A percentile compares a stretch with the other conserved stretches of the same genome.
phyloP scores from a whole-genome alignment of 78 protist species.

The Guillardia theta region DNA sequence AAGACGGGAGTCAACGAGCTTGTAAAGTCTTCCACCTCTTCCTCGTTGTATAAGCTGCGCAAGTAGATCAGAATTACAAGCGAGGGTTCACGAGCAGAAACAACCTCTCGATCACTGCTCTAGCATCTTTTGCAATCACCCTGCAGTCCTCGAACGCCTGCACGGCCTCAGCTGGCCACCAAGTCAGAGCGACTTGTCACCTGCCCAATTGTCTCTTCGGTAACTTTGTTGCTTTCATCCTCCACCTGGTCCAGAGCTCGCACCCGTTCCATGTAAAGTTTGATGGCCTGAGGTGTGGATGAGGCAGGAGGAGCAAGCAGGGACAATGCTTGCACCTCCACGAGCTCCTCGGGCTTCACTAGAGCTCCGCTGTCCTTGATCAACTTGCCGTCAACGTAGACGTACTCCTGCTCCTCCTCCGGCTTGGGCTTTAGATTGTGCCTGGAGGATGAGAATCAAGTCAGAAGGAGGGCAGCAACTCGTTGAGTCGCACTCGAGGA shows the following conservation, averaged over 20 bases:
- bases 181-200: too few species aligned
- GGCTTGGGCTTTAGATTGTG: not conserved
- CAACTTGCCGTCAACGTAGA: not conserved
- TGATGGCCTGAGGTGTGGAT: not conserved
- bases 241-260: not conserved
- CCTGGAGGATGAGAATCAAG: not conserved
- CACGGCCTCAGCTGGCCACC: not conserved
- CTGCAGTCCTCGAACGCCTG: not conserved
- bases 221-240: not conserved
- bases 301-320: not conserved
- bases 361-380: not conserved
- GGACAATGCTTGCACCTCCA: not conserved
- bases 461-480: too few species aligned
- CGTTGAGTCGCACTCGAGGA: not conserved
- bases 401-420: slow-evolving; percentile 14
- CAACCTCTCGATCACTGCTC: not conserved
- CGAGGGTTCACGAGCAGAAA: too few species aligned
- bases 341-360: not conserved
- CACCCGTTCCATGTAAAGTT: not conserved
- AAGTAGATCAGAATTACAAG: too few species aligned
- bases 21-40: not conserved
- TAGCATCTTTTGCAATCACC: not conserved
- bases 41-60: not conserved
- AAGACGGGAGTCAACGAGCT: not conserved
- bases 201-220: not conserved